Conservation (phyloP, 305 asterid genomes). For the Fraxinus ornus region DNA sequence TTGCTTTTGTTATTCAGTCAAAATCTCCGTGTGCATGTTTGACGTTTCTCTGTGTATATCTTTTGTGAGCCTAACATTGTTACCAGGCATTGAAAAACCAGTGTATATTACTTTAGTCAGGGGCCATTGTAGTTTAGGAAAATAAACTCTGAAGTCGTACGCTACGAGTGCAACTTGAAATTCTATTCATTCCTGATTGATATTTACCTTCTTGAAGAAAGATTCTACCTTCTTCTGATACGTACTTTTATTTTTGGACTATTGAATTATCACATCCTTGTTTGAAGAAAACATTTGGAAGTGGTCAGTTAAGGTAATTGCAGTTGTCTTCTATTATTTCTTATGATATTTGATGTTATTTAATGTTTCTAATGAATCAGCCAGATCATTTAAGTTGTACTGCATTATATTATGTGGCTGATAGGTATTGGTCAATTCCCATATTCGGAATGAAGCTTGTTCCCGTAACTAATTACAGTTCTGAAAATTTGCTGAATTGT, state of each 20-base stretch:
- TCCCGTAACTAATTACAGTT: neutral
- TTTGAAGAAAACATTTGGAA: neutral
- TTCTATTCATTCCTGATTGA: neutral
- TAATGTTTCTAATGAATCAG: neutral
- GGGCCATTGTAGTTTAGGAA: neutral
- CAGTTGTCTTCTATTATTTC: neutral
- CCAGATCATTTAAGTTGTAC: neutral
- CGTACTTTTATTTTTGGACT: neutral
- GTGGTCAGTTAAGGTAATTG: neutral
- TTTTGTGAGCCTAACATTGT: neutral
- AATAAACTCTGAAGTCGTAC: neutral
- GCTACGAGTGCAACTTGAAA: neutral
- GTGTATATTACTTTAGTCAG: neutral
- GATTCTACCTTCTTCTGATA: neutral
- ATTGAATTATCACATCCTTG: neutral
- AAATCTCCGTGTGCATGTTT: neutral
- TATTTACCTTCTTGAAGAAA: neutral
- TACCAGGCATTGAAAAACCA: neutral
- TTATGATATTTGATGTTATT: neutral
- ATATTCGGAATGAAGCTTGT: neutral
- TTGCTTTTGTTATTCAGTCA: neutral
- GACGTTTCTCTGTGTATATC: neutral
- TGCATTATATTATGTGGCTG: neutral
- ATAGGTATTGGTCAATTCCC: neutral
- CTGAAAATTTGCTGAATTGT: neutral